Evolutionary conservation across 108 stramenopile genomes (phyloP).

Genomic region (Bacterosira constricta): DNA sequence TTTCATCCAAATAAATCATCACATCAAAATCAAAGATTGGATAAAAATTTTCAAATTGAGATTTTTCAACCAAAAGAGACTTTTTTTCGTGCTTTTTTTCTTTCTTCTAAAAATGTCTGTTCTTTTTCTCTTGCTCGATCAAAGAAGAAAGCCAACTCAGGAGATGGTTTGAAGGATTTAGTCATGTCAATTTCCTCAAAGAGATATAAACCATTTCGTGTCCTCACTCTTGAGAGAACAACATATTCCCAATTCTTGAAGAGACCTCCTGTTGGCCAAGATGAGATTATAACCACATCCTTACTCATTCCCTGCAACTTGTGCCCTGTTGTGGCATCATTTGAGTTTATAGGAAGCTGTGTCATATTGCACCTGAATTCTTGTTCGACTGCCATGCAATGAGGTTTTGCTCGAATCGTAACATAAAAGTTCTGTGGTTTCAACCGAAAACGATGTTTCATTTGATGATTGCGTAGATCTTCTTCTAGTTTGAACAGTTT

Average conservation of each 20-base stretch:
- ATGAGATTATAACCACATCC: conserved; percentile 23
- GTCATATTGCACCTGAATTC: conserved; percentile 1
- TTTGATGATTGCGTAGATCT: not conserved
- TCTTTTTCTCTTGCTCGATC: conserved; percentile 6
- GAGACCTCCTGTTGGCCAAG: conserved; percentile 35
- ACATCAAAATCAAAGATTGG: too few species aligned
- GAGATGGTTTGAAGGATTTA: conserved; percentile 15
- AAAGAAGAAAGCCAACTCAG: not conserved
- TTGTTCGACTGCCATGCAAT: too few species aligned
- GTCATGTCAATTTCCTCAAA: conserved; percentile 13
- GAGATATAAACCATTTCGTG: conserved; percentile 11
- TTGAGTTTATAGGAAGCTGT: conserved; percentile 7
- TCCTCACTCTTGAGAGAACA: conserved; percentile 31
- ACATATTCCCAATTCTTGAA: conserved; percentile 36
- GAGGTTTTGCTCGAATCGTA: too few species aligned
- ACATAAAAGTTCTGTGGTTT: too few species aligned
- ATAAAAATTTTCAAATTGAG: too few species aligned
- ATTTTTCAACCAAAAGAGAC: too few species aligned
- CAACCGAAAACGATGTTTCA: too few species aligned
- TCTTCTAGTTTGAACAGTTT: conserved; percentile 3
- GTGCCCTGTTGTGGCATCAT: conserved; percentile 25
- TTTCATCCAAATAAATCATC: too few species aligned
- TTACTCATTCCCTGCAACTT: conserved; percentile 37
- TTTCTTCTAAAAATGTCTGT: conserved; percentile 2
- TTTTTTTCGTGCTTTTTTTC: too few species aligned